Evolutionary conservation across 129 eudicot genomes (phyloP).

Genomic region (Chrysanthemum lavandulifolium): DNA sequence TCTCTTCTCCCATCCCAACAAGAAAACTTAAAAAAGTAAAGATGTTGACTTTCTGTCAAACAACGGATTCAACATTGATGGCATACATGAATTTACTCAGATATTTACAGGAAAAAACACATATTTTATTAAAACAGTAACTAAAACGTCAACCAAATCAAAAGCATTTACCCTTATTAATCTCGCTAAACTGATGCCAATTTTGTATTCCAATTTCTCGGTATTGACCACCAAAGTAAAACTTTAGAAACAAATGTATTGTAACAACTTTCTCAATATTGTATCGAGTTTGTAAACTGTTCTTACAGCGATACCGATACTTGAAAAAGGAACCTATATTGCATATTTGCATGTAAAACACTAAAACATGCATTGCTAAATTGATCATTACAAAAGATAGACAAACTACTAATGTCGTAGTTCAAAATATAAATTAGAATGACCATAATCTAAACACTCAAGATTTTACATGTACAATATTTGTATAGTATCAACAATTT

Average conservation of each 20-base stretch:
- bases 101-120: background rate
- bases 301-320: conserved; percentile 1
- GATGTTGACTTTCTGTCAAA: conserved; percentile 29
- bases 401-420: no score
- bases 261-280: background rate
- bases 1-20: background rate
- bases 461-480: background rate
- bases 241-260: conserved; percentile 5
- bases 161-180: conserved; percentile 12
- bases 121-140: background rate
- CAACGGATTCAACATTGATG: conserved; percentile 7
- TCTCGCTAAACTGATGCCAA: background rate
- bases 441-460: conserved; percentile 10
- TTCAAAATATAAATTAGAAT: background rate
- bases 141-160: conserved; percentile 12
- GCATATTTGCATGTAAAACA: background rate
- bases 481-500: conserved; percentile 5
- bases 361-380: background rate
- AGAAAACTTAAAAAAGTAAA: background rate
- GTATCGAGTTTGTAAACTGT: background rate
- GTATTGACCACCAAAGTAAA: conserved; percentile 23
- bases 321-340: background rate
- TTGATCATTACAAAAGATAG: background rate
- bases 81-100: conserved; percentile 3
- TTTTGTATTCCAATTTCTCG: conserved; percentile 18